These are phyloP conservation scores for Clitopilus passeckerianus DNA, from an alignment of 768 basidiomycete genomes.

Conservation along the genomic window DNA sequence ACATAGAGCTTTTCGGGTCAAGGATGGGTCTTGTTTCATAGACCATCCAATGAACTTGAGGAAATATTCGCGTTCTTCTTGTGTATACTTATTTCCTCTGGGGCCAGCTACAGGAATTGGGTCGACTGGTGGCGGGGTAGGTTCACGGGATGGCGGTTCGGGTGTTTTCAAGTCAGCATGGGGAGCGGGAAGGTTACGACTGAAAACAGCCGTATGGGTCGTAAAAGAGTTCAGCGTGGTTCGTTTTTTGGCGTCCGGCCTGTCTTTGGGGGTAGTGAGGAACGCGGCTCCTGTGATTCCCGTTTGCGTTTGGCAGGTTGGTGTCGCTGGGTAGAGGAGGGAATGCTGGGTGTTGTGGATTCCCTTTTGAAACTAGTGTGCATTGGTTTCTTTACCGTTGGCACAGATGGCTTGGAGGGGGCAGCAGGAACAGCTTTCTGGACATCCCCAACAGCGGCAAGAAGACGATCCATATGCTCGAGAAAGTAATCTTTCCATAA, in stretches of 20 bases:
- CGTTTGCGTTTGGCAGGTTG: conserved; percentile 21
- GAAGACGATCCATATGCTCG: conserved; percentile 59
- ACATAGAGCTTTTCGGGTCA: conserved; percentile 52
- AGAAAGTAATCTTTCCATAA: conserved; percentile 82
- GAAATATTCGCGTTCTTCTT: conserved; percentile 63
- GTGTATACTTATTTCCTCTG: conserved; percentile 59
- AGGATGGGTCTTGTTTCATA: conserved; percentile 44
- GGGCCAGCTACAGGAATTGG: conserved; percentile 34
- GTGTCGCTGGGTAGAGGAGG: not conserved
- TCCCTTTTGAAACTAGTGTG: conserved; percentile 30
- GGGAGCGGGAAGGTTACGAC: conserved; percentile 50
- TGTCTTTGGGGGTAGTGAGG: conserved; percentile 13
- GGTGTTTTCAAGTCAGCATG: conserved; percentile 57
- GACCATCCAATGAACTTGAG: conserved; percentile 63
- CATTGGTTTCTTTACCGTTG: conserved; percentile 36
- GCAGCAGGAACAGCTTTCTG: conserved; percentile 18
- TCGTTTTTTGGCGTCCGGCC: conserved; percentile 25
- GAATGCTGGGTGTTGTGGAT: not conserved
- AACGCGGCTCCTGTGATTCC: conserved; percentile 18
- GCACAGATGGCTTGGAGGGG: conserved; percentile 15
- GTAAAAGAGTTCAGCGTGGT: conserved; percentile 61
- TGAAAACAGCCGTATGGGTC: conserved; percentile 42
- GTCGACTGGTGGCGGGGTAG: conserved; percentile 50
- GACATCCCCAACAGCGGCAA: conserved; percentile 31
- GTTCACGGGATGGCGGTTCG: conserved; percentile 62